phyloP scores from a whole-genome alignment of 1,139 yeast species.

The Yamadazyma diospyri region DNA sequence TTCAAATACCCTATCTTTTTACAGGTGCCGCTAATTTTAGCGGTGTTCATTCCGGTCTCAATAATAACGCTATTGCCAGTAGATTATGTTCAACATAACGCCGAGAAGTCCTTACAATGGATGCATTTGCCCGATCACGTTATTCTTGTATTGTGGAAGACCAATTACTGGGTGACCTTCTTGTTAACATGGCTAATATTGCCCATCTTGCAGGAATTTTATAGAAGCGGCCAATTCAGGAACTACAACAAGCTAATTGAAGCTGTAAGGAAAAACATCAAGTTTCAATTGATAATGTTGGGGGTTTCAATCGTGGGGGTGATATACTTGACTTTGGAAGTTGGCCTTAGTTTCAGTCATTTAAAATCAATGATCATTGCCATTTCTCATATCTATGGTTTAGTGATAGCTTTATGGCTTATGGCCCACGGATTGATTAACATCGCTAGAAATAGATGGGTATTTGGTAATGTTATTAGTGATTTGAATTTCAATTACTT shows the following conservation, averaged over 20 bases:
- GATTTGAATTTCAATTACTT: slow-evolving; percentile 46
- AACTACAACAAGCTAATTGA: slow-evolving; percentile 46
- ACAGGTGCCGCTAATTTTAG: slow-evolving; percentile 32
- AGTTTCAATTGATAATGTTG: slow-evolving; percentile 58
- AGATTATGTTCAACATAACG: slow-evolving; percentile 34
- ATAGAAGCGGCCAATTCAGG: slow-evolving; percentile 64
- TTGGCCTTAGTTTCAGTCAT: slow-evolving; percentile 55
- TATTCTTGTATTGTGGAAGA: slow-evolving; percentile 63
- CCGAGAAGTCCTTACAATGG: slow-evolving; percentile 17
- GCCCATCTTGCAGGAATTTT: slow-evolving; percentile 71
- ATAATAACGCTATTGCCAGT: slow-evolving; percentile 39
- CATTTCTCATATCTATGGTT: slow-evolving; percentile 73
- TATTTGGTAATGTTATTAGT: slow-evolving; percentile 37
- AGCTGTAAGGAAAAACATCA: slow-evolving; percentile 54
- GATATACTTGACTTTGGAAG: slow-evolving; percentile 57
- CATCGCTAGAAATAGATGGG: slow-evolving; percentile 61
- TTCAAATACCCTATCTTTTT: slow-evolving; percentile 33
- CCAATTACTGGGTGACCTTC: slow-evolving; percentile 79
- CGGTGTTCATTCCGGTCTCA: slow-evolving; percentile 43
- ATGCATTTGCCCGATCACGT: slow-evolving; percentile 36
- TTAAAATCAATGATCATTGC: slow-evolving; percentile 72
- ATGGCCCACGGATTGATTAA: slow-evolving; percentile 80
- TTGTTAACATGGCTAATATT: slow-evolving; percentile 68
- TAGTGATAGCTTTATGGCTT: slow-evolving; percentile 74
- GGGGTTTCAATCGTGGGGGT: slow-evolving; percentile 52